Conservation (phyloP, 176 grass and related monocot species). For the Carex kokanica region DNA sequence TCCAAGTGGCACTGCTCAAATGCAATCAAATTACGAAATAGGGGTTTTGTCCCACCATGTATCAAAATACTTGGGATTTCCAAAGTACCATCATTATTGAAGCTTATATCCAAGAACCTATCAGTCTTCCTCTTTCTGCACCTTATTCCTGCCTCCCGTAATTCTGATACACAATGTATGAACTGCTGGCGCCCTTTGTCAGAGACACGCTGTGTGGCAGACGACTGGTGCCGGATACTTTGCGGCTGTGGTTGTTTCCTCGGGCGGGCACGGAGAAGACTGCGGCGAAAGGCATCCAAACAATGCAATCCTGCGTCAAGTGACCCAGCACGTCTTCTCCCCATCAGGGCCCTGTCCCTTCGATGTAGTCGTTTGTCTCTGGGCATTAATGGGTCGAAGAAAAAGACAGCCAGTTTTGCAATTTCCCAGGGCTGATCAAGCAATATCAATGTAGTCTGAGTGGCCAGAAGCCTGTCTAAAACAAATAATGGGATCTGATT, state of each 20-base stretch:
- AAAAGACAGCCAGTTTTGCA: slow-evolving; percentile 52
- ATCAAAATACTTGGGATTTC: slow-evolving; percentile 79
- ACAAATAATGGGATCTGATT: slow-evolving; percentile 92
- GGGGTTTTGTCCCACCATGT: slow-evolving; percentile 80
- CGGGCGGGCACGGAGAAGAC: slow-evolving; percentile 53
- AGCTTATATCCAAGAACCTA: slow-evolving; percentile 88
- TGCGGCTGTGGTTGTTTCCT: slow-evolving; percentile 31
- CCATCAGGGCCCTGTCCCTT: slow-evolving; percentile 41
- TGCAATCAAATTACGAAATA: slow-evolving; percentile 92
- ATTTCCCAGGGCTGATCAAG: slow-evolving; percentile 45
- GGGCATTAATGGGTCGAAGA: slow-evolving; percentile 86
- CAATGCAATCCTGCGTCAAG: slow-evolving; percentile 55
- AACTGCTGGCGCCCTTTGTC: slow-evolving; percentile 85
- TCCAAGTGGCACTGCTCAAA: slow-evolving; percentile 93
- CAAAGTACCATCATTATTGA: slow-evolving; percentile 63
- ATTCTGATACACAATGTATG: slow-evolving; percentile 85
- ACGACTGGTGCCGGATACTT: slow-evolving; percentile 55
- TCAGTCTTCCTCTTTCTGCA: slow-evolving; percentile 71
- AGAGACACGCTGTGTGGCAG: slow-evolving; percentile 43
- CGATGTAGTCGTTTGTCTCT: slow-evolving; percentile 56
- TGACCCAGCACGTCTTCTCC: slow-evolving; percentile 11
- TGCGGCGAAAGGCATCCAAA: slow-evolving; percentile 79
- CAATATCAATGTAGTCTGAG: slow-evolving; percentile 32
- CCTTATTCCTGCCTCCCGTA: slow-evolving; percentile 66
- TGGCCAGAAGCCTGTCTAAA: slow-evolving; percentile 55